phyloP scores from a whole-genome alignment of 345 rosid genomes.

The Lepidium sativum region DNA sequence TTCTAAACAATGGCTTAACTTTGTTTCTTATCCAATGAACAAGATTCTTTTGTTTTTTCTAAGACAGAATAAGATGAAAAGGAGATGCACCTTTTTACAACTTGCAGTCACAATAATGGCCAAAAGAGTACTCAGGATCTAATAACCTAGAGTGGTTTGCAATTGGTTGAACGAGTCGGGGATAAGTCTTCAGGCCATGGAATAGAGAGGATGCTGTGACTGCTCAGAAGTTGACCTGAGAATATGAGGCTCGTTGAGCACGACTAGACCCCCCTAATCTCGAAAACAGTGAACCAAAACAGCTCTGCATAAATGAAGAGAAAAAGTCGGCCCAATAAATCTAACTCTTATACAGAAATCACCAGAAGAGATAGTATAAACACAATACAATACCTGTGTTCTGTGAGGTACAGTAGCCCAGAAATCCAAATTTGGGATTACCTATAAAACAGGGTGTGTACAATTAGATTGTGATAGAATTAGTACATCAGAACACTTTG shows the following conservation, averaged over 20 bases:
- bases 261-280: conserved; percentile 54
- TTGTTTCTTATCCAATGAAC: conserved; percentile 9
- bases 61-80: not conserved
- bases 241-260: conserved; percentile 52
- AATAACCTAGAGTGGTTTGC: not conserved
- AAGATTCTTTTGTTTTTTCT: conserved; percentile 5
- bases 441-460: conserved; percentile 33
- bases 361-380: not conserved
- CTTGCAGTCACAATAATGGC: not conserved
- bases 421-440: conserved; percentile 69
- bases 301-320: conserved; percentile 40
- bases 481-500: conserved; percentile 1
- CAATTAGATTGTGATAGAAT: not conserved
- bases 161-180: not conserved
- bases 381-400: conserved; percentile 44
- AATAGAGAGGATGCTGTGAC: conserved; percentile 14
- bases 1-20: conserved; percentile 6
- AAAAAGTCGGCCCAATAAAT: not conserved
- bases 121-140: not conserved
- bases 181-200: not conserved
- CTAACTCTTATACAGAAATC: not conserved
- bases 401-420: conserved; percentile 76
- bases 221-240: conserved; percentile 59
- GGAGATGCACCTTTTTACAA: not conserved
- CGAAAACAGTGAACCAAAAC: conserved; percentile 41